Evolutionary conservation across 2,329 filamentous ascomycete genomes (phyloP), one percentile per base, ranked within the genome.

Genomic region (Nannizzia gypsea): DNA sequence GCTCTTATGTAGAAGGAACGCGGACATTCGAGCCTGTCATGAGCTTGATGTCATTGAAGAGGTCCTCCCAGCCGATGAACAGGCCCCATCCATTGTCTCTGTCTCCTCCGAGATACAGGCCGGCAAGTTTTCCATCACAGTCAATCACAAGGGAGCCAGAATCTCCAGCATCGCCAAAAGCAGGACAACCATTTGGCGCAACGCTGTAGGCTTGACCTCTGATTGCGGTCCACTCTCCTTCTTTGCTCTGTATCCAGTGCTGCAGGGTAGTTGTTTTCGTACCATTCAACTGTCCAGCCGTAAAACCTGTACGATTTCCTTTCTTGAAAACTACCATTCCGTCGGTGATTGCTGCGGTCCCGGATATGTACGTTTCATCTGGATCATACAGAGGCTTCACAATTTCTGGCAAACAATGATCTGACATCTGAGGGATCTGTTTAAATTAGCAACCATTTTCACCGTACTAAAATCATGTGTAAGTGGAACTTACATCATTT

Each of bases 171-270:
- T 57, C n/a, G 2, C 55, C 55, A 24, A 57, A 57, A 15, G 31
- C 28, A 40, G 34, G 8, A 24, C 15, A n/a, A 11, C 11, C 2
- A 4, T 13, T 55, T 55, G 54, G 24, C 2, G 26, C 11, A 31
- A 40, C 22, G 11, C 34, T n/a, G 20, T 40, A 40, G 5, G 31
- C 15, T 31, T 2, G 9, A 17, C 54, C 54, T 5, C 44, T 59
- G 34, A 13, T 40, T 52, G 48, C 58, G 60, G 42, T 64, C 59
- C 38, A 28, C 42, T 60, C 15, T 13, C 31, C 31, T 0, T 36
- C 24, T 8, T 40, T 22, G 31, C 28, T 26, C 17, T 17, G 15
- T 8, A 40, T 24, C 54, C 54, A 56, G 13, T 17, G 31, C 15
- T 56, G 28, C 2, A 56, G 6, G 8, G n/a, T 5, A 5, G 54